Evolutionary conservation across 768 basidiomycete species (phyloP).

Genomic region (Boletus tomentosulus): DNA sequence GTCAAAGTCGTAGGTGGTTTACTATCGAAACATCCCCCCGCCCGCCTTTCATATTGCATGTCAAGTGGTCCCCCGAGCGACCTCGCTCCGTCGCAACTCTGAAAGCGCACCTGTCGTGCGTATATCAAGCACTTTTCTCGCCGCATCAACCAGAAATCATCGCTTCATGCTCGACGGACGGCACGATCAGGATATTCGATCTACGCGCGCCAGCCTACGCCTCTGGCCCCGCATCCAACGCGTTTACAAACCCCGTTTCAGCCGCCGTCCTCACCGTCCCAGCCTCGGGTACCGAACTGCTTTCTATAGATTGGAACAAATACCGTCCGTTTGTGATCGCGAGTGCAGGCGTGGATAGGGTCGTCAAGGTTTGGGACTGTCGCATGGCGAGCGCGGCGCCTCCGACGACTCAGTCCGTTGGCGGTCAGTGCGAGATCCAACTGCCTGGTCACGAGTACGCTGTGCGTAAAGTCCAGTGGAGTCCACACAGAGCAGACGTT

Average conservation of each 20-base stretch:
- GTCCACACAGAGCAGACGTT: slow-evolving; percentile 69
- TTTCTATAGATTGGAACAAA: slow-evolving; percentile 91
- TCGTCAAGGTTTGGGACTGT: slow-evolving; percentile 79
- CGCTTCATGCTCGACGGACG: slow-evolving; percentile 84
- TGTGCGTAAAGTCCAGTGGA: slow-evolving; percentile 85
- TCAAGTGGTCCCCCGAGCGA: slow-evolving; percentile 83
- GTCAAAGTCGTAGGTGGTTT: slow-evolving; percentile 73
- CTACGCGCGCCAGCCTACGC: slow-evolving; percentile 61
- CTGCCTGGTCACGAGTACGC: slow-evolving; percentile 88
- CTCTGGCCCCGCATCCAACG: slow-evolving; percentile 45
- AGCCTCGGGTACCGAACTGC: slow-evolving; percentile 72
- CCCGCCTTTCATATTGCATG: background rate
- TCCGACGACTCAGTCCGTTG: slow-evolving; percentile 48
- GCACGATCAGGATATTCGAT: slow-evolving; percentile 81
- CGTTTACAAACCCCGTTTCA: slow-evolving; percentile 64
- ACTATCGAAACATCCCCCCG: background rate
- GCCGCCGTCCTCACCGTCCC: slow-evolving; percentile 74
- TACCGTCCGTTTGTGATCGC: slow-evolving; percentile 77
- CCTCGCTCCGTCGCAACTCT: slow-evolving; percentile 77
- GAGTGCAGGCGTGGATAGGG: slow-evolving; percentile 75
- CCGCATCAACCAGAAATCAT: slow-evolving; percentile 83
- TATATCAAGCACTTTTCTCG: slow-evolving; percentile 89
- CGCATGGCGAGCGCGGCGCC: slow-evolving; percentile 70
- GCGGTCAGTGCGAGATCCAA: slow-evolving; percentile 66
- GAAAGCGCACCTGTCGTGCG: slow-evolving; percentile 78